Evolutionary conservation across 192 early-diverging fungal species (phyloP), one percentile per base, ranked within the genome.

Genomic region (Pilaira anomala): DNA sequence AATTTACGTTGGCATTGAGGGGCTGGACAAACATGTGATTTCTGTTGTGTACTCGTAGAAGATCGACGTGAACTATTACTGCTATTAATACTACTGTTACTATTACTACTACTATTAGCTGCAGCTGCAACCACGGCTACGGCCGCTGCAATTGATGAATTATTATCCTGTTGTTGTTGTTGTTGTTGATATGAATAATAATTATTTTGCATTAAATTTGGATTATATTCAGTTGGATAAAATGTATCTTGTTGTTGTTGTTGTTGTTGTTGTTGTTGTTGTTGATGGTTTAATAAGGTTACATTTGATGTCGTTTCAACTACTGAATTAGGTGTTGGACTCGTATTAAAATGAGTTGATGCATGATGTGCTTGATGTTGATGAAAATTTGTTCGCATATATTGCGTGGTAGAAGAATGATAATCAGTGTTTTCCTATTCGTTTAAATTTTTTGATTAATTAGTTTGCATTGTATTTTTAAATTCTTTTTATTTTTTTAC

Each of bases 1-100:
- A 93, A 93, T 7, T 77, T 60, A 42, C 81, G 75, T 0, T 67
- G 75, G 45, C 84, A 86, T 44, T 76, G 59, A 7, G 48, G 40
- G 6, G 63, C 51, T 8, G 61, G 57, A 39, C 74, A 76, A 0
- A 63, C 48, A 44, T 76, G 74, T 11, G 48, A 18, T 53, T 76
- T 76, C n/a, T 66, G 56, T 22, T 68, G 66, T 26, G 21, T 49
- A 14, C 12, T 11, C 13, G 56, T 3, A 25, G 33, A 14, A 24
- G 3, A n/a, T 1, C 40, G 39, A 26, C 56, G 39, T 6, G 56
- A 16, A 24, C 39, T 16, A 16, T 1, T 42, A 14, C 18, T 55
- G 53, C 13, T 18, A 19, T n/a, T 28, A 13, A 7, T 14, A 48
- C 18, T 14, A 48, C 18, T 18, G 18, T 19, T 48, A n/a, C 7